Conservation (phyloP, 2,329 filamentous ascomycete species). For the Fusarium robinianum region DNA sequence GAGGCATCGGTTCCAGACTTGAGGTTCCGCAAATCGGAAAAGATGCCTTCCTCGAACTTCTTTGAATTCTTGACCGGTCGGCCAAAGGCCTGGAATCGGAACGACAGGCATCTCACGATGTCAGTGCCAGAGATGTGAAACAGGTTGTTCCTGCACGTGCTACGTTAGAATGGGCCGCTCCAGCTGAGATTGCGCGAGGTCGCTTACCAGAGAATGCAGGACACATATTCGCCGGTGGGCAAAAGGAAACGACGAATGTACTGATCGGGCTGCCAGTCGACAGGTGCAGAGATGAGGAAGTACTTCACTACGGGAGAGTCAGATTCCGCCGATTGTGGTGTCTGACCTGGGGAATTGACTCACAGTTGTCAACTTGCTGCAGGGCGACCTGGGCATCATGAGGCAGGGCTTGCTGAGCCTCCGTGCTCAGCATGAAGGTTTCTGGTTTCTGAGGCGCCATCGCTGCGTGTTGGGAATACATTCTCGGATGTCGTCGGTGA, state of each 20-base stretch:
- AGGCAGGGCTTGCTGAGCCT: slow-evolving; percentile 94
- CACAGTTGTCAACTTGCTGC: slow-evolving; percentile 97
- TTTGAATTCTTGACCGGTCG: slow-evolving; percentile 99
- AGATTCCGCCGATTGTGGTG: too few relatives aligned
- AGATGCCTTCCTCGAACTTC: slow-evolving; percentile 99
- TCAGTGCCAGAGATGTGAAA: slow-evolving; percentile 99
- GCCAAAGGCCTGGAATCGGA: slow-evolving; percentile 97
- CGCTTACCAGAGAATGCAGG: slow-evolving; percentile 83
- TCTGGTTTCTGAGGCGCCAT: slow-evolving; percentile 98
- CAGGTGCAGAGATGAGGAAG: slow-evolving; percentile 97
- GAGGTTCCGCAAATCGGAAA: slow-evolving; percentile 95
- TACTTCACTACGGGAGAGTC: slow-evolving; percentile 77
- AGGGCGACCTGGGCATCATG: slow-evolving; percentile 96
- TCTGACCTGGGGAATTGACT: slow-evolving; percentile 43
- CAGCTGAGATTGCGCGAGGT: not conserved
- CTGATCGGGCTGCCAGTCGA: slow-evolving; percentile 96
- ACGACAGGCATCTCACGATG: slow-evolving; percentile 96
- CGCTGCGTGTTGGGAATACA: slow-evolving; percentile 82
- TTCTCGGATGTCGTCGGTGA: slow-evolving; percentile 46
- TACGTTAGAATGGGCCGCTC: not conserved
- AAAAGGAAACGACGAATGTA: slow-evolving; percentile 95
- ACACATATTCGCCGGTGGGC: slow-evolving; percentile 97
- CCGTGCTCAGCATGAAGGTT: slow-evolving; percentile 97
- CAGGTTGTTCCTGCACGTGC: slow-evolving; percentile 71
- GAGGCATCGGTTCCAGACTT: slow-evolving; percentile 98